Percentiles rank a stretch among this genome's conserved stretches.
Evolutionary conservation across 192 early-diverging fungal species (phyloP).

Genomic region (Coemansia sp.): DNA sequence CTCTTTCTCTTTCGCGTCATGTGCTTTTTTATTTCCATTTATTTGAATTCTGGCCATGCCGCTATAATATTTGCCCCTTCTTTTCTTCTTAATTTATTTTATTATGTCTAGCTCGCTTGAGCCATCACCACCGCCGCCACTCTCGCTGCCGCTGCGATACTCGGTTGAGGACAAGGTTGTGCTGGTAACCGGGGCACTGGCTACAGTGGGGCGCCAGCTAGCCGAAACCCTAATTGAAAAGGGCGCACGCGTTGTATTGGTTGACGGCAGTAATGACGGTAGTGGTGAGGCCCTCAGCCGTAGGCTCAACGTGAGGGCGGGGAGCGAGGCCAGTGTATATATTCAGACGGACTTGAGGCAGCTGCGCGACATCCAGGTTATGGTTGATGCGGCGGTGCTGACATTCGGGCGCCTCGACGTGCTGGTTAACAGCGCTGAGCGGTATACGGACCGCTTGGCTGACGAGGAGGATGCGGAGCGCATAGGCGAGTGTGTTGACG

Average conservation of each 20-base stretch:
- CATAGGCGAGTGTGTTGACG: constrained; percentile 23
- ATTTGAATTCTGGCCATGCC: background rate
- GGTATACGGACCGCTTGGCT: constrained; percentile 10
- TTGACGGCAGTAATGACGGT: constrained; percentile 19
- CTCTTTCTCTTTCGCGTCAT: background rate
- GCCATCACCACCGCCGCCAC: background rate
- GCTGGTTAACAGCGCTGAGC: constrained; percentile 32
- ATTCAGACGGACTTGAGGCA: constrained; percentile 19
- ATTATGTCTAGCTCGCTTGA: background rate
- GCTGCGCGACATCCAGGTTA: constrained; percentile 19
- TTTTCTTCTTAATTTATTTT: too few relatives aligned
- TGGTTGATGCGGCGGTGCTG: constrained; percentile 35
- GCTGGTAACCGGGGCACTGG: constrained; percentile 34
- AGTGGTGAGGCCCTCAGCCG: constrained; percentile 21
- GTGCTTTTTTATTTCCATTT: constrained; percentile 4
- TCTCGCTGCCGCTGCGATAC: background rate
- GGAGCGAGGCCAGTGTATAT: constrained; percentile 8
- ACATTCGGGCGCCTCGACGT: constrained; percentile 35
- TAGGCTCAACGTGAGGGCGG: background rate
- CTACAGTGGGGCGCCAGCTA: constrained; percentile 21
- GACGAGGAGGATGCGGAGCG: constrained; percentile 20
- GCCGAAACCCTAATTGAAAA: constrained; percentile 1
- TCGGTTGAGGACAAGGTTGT: constrained; percentile 31
- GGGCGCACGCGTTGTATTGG: constrained; percentile 21
- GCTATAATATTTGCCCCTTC: too few relatives aligned